Evolutionary conservation across 176 grass and related monocot genomes (phyloP).

Genomic region (Triticum timopheevii): DNA sequence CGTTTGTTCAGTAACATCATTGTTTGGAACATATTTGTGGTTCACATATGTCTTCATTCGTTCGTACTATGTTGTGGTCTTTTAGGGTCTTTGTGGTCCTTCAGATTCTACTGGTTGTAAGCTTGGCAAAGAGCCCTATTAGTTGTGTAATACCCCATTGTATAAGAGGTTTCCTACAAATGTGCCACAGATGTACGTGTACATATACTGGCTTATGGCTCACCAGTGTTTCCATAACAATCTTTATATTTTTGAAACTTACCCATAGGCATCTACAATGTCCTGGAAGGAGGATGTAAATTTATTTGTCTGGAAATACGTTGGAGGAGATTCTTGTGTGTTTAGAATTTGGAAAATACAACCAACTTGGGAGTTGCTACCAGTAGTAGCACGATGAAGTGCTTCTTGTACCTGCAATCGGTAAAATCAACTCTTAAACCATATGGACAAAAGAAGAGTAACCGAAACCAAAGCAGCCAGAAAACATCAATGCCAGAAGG

Average conservation of each 20-base stretch:
- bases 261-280: constrained; percentile 99
- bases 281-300: constrained; percentile 86
- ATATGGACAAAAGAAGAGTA: neutral
- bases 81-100: neutral
- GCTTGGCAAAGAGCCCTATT: neutral
- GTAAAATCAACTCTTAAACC: constrained; percentile 7
- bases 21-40: neutral
- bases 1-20: neutral
- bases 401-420: constrained; percentile 72
- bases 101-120: neutral
- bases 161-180: neutral
- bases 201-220: neutral
- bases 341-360: constrained; percentile 89
- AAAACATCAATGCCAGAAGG: neutral
- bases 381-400: constrained; percentile 61
- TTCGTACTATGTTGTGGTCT: neutral
- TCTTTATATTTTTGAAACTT: neutral
- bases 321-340: constrained; percentile 88
- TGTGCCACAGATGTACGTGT: neutral
- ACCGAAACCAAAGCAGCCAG: neutral
- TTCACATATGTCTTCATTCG: neutral
- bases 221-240: neutral
- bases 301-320: constrained; percentile 89
- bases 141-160: neutral
- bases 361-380: constrained; percentile 88